phyloP scores from a whole-genome alignment of 176 grass and related monocot genomes.

The Urochloa ruziziensis region DNA sequence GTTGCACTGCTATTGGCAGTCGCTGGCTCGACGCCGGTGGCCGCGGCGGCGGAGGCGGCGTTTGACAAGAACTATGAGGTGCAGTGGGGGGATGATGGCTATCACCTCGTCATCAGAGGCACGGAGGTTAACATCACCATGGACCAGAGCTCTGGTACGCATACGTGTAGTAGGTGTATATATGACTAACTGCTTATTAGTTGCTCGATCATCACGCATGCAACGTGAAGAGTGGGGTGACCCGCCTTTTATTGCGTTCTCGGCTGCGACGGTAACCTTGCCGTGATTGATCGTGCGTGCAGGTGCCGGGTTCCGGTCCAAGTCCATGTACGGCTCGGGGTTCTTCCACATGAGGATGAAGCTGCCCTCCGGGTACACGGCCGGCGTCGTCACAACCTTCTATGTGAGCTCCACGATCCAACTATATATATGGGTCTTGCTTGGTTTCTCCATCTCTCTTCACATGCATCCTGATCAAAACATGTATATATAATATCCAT shows the following conservation, averaged over 20 bases:
- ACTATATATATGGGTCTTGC: not conserved
- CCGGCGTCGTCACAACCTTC: constrained; percentile 66
- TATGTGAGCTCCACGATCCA: constrained; percentile 37
- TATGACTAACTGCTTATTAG: not conserved
- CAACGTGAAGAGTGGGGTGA: not conserved
- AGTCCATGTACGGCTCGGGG: constrained; percentile 50
- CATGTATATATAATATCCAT: not conserved
- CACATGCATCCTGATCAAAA: not conserved
- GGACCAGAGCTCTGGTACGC: constrained; percentile 61
- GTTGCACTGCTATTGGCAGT: not conserved
- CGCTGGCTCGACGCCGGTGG: not conserved
- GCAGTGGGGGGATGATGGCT: constrained; percentile 46
- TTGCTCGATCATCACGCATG: not conserved
- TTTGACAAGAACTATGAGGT: constrained; percentile 60
- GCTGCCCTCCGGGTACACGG: constrained; percentile 50
- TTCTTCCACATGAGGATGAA: constrained; percentile 76
- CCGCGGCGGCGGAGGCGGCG: not conserved
- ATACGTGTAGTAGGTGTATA: not conserved
- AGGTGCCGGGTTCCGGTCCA: constrained; percentile 71
- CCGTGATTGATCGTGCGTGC: not conserved
- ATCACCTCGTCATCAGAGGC: constrained; percentile 39
- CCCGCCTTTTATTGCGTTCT: not conserved
- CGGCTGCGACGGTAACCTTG: not conserved
- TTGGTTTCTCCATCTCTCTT: too few relatives aligned
- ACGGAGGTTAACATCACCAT: constrained; percentile 53